Conservation (phyloP, 177 flowering plant species). For the Vitis hybrid region DNA sequence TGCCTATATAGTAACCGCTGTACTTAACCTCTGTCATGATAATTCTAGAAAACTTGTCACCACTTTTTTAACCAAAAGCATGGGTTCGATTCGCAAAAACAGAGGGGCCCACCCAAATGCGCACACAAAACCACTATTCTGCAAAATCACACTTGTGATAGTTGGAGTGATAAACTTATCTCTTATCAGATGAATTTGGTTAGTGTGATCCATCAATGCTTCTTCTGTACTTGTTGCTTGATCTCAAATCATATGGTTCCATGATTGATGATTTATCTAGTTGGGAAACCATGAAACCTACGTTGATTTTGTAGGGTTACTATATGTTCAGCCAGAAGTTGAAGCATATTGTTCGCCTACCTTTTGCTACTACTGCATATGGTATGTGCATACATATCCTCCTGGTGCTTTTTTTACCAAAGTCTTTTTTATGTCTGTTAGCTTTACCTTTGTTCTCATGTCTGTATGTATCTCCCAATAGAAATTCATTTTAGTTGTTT, state of each 20-base stretch:
- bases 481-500: background rate
- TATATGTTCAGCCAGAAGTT: constrained; percentile 95
- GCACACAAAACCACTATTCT: background rate
- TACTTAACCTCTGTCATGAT: background rate
- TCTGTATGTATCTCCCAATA: background rate
- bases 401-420: background rate
- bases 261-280: background rate
- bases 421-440: constrained; percentile 3
- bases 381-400: constrained; percentile 42
- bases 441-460: background rate
- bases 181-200: background rate
- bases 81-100: background rate
- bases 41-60: background rate
- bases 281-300: background rate
- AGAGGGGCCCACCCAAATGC: background rate
- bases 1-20: too few species aligned
- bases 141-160: background rate
- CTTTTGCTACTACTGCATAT: constrained; percentile 80
- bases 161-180: background rate
- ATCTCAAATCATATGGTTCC: background rate
- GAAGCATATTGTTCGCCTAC: constrained; percentile 89
- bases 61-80: background rate
- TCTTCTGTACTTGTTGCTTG: background rate
- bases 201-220: background rate
- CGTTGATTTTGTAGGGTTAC: constrained; percentile 70